Evolutionary conservation across 352 stramenopile species (phyloP), one percentile per base, ranked within the genome.

Genomic region (Lagenidium giganteum): DNA sequence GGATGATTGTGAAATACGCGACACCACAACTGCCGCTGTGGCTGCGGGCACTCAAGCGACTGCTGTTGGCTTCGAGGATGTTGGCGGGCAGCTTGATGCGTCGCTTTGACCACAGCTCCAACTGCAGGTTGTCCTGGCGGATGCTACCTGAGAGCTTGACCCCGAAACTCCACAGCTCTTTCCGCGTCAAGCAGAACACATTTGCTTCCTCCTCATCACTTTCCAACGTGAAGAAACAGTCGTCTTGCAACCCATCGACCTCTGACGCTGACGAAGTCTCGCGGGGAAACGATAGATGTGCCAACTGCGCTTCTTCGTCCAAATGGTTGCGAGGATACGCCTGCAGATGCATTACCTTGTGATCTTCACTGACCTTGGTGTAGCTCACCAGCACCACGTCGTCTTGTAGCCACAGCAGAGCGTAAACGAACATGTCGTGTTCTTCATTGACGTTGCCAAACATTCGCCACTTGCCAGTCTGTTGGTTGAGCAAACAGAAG

Each of bases 391-490:
- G 49, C n/a, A 93, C 31, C 5, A 60, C 64, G 44, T 93, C 78
- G 21, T 91, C 71, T 2, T 41, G 41, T 33, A 86, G 35, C 82
- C 82, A 93, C 3, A 76, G 26, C 16, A 93, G 51, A 17, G 78
- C 63, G 26, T 77, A 70, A 1, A 90, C 75, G 3, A 59, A 52
- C 46, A 91, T 64, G 30, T 90, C 79, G 31, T 87, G 78, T 47
- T 93, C 82, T 22, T 91, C 74, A 34, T 88, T 81, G 26, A 91
- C 74, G 28, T 91, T 93, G 26, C 82, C 82, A 61, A 93, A 93
- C 46, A 87, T 57, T 3, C 78, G 63, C 82, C 82, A 93, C 48
- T 90, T 90, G 22, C 67, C 70, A 5, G 67, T 87, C 13, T 54
- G 29, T 21, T 76, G 17, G 28, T 91, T 90, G 3, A 87, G 53